Evolutionary conservation across 2,329 filamentous ascomycete species (phyloP), one percentile per base, ranked within the genome.

Genomic region (Trichoderma arundinaceum): DNA sequence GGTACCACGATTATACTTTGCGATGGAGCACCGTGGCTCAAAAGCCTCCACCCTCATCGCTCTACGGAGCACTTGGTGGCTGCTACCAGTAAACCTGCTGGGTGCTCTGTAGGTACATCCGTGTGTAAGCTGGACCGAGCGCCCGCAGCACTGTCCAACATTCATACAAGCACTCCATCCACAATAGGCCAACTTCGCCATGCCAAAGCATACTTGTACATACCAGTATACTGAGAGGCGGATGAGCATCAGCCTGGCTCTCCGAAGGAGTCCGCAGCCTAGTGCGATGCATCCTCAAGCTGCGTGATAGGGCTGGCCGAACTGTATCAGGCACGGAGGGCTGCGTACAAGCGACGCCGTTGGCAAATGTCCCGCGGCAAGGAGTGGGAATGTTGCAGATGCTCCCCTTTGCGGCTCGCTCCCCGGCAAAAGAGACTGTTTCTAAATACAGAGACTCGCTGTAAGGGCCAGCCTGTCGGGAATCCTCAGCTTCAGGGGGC

Each of bases 361-460:
- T 54, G 35, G 52, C 10, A 19, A 13, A 12, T 46, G 22, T 33
- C 15, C 22, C 2, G 41, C 54, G 32, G 54, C 28, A 59, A 38
- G 41, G 56, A 59, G 56, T n/a, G n/a, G 17, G 48, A 46, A 59
- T 59, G 56, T 59, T 59, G 56, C 43, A 59, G 43, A 39, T 32
- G 53, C 48, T 22, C 28, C 51, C 33, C 51, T 22, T 53, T 53
- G 51, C 32, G 33, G 51, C 33, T 53, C 6, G 32, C 48, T 59
- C 56, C 56, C 56, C 22, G 13, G 56, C 39, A 38, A 38, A n/a
- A 28, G 4, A 28, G 22, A 15, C 28, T 39, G 56, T 48, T 59
- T 59, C 56, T 48, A 48, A 38, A 53, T 39, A 32, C 17, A 53
- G 32, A n/a, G 15, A 32, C 28, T 28, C 10, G 15, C 10, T 35